phyloP scores from a whole-genome alignment of 352 stramenopile species.

The Globisporangium perplexum region DNA sequence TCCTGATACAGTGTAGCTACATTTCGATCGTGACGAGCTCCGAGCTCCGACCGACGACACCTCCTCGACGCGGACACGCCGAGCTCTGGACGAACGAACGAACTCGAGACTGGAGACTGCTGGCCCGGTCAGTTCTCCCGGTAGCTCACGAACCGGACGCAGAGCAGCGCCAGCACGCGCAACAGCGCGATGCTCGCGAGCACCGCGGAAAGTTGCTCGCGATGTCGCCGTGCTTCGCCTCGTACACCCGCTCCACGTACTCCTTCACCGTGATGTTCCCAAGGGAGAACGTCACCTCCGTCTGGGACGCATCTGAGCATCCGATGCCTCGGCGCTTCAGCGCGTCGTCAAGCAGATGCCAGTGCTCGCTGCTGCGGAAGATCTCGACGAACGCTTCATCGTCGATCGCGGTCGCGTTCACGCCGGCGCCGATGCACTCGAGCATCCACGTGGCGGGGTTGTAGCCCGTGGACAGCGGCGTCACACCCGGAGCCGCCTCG shows the following conservation, averaged over 20 bases:
- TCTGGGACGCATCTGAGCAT: too few species aligned
- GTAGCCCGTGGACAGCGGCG: constrained; percentile 19
- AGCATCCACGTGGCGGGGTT: constrained; percentile 26
- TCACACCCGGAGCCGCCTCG: neutral
- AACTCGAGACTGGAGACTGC: too few species aligned
- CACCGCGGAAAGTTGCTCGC: neutral
- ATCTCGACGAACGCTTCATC: constrained; percentile 24
- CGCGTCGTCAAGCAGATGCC: too few species aligned
- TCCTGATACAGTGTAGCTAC: too few species aligned
- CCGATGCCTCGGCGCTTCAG: too few species aligned
- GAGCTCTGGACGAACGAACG: too few species aligned
- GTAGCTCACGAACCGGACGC: constrained; percentile 5
- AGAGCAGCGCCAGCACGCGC: neutral
- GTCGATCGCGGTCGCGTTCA: neutral
- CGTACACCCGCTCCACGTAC: too few species aligned
- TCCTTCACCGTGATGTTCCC: constrained; percentile 10
- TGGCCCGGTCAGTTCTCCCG: constrained; percentile 8
- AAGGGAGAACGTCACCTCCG: too few species aligned
- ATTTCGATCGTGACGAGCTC: too few species aligned
- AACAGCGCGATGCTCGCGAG: neutral
- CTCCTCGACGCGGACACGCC: too few species aligned
- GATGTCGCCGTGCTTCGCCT: constrained; percentile 2
- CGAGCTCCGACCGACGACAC: too few species aligned
- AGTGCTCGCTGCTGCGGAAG: constrained; percentile 28
- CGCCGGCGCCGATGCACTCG: constrained; percentile 19